These are phyloP conservation scores for Simmondsia chinensis DNA, from an alignment of 148 eudicot species.

Conservation along the genomic window DNA sequence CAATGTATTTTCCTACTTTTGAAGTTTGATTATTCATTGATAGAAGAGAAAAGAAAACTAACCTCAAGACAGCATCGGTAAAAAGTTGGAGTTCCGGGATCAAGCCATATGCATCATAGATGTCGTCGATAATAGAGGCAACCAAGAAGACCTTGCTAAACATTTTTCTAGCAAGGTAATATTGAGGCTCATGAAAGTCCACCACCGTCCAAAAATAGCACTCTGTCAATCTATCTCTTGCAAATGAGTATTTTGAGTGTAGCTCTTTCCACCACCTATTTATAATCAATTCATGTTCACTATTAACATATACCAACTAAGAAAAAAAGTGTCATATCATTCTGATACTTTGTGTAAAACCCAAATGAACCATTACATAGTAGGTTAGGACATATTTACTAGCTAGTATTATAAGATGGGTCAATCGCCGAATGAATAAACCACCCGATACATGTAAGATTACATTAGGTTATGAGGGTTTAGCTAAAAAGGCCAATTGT, in stretches of 20 bases:
- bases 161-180: constrained; percentile 12
- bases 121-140: constrained; percentile 21
- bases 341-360: not conserved
- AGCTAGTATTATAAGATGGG: too few species aligned
- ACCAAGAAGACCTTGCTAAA: constrained; percentile 6
- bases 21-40: not conserved
- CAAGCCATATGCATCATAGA: constrained; percentile 31
- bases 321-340: too few species aligned
- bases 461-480: too few species aligned
- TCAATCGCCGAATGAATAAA: too few species aligned
- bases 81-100: constrained; percentile 22
- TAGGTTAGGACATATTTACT: too few species aligned
- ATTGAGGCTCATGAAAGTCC: constrained; percentile 22
- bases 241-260: constrained; percentile 12
- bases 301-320: not conserved
- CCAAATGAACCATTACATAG: too few species aligned
- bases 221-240: constrained; percentile 25
- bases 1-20: too few species aligned
- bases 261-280: constrained; percentile 45
- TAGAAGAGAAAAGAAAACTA: not conserved
- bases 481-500: too few species aligned
- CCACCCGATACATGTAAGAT: too few species aligned
- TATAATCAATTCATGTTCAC: too few species aligned
- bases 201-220: constrained; percentile 23
- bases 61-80: constrained; percentile 20